phyloP scores from a whole-genome alignment of 441 rosid genomes.

The Francoa sonchifolia region DNA sequence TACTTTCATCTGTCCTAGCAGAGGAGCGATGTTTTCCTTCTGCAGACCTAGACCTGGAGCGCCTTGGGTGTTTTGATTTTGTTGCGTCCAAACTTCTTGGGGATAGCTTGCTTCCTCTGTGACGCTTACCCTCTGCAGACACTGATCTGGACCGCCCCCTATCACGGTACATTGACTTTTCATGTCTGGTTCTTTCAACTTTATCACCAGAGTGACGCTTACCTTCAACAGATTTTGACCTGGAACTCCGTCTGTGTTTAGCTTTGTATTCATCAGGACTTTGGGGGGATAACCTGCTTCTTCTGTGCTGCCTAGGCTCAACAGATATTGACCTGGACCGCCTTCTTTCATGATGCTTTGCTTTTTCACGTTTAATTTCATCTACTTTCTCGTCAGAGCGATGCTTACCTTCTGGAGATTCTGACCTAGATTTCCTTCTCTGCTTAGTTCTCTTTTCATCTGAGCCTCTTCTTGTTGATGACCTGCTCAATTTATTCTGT shows the following conservation, averaged over 20 bases:
- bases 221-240: constrained; percentile 51
- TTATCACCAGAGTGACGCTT: constrained; percentile 23
- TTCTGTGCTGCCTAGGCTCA: constrained; percentile 34
- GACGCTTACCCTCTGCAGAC: constrained; percentile 35
- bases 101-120: constrained; percentile 31
- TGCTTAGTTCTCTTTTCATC: constrained; percentile 5
- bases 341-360: constrained; percentile 8
- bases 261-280: constrained; percentile 34
- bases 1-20: constrained; percentile 26
- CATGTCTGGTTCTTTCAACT: constrained; percentile 27
- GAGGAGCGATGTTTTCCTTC: constrained; percentile 32
- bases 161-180: constrained; percentile 30
- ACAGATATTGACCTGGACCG: constrained; percentile 16
- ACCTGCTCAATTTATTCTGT: background rate
- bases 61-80: constrained; percentile 33
- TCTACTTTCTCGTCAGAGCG: constrained; percentile 8
- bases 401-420: constrained; percentile 11
- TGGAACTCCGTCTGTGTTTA: constrained; percentile 35
- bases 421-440: constrained; percentile 8
- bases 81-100: constrained; percentile 36
- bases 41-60: constrained; percentile 44
- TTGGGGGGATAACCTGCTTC: constrained; percentile 42
- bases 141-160: constrained; percentile 47
- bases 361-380: constrained; percentile 8
- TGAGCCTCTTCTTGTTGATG: constrained; percentile 4